Evolutionary conservation across 768 basidiomycete species (phyloP).

Genomic region (Tephrocybe rancida): DNA sequence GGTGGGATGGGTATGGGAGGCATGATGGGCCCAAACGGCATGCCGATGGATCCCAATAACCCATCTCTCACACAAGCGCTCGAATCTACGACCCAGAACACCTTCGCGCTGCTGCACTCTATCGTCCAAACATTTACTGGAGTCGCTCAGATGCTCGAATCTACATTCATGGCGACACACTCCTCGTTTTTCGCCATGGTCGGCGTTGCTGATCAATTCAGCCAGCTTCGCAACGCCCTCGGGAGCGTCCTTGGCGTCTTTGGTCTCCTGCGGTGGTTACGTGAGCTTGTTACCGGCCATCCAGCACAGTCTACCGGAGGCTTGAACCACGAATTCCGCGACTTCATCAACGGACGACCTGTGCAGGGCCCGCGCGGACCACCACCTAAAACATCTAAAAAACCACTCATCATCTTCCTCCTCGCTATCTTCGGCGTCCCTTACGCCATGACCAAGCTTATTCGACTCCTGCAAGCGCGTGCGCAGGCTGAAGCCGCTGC

Average conservation of each 20-base stretch:
- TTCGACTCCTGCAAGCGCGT: constrained; percentile 73
- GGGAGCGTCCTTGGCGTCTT: constrained; percentile 94
- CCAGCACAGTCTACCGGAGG: constrained; percentile 26
- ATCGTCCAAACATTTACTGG: constrained; percentile 96
- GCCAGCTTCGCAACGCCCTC: constrained; percentile 86
- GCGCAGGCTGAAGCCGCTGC: constrained; percentile 49
- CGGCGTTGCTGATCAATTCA: constrained; percentile 94
- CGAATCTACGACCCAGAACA: constrained; percentile 87
- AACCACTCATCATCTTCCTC: constrained; percentile 92
- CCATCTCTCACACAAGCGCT: constrained; percentile 84
- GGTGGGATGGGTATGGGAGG: constrained; percentile 34
- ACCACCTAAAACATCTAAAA: constrained; percentile 73
- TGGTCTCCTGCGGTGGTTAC: constrained; percentile 86
- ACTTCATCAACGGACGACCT: constrained; percentile 70
- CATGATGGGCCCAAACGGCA: constrained; percentile 48
- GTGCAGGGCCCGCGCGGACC: constrained; percentile 49
- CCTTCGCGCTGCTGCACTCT: constrained; percentile 90
- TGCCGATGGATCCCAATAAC: constrained; percentile 49
- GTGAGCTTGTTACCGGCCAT: constrained; percentile 55
- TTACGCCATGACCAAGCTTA: constrained; percentile 89
- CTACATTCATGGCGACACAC: constrained; percentile 96
- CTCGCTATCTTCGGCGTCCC: constrained; percentile 93
- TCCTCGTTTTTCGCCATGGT: constrained; percentile 96
- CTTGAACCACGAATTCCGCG: constrained; percentile 70
- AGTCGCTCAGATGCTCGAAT: constrained; percentile 96